phyloP scores from a whole-genome alignment of 1,284 basidiomycete genomes.

The Tausonia pullulans region DNA sequence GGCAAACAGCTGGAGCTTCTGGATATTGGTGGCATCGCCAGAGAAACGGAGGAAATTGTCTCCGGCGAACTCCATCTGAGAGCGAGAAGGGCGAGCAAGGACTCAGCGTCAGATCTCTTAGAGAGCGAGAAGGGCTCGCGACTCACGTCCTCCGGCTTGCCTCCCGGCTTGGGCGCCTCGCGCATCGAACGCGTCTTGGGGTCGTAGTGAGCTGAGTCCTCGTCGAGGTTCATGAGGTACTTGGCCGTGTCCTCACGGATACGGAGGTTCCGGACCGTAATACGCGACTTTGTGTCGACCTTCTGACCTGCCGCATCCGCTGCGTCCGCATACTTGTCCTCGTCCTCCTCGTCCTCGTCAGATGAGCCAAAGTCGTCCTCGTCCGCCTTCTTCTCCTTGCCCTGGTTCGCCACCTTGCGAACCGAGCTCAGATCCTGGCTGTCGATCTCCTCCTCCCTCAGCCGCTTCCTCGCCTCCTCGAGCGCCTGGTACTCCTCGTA shows the following conservation, averaged over 20 bases:
- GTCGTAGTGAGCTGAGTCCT: slow-evolving; percentile 94
- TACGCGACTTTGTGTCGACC: slow-evolving; percentile 92
- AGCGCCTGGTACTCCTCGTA: slow-evolving; percentile 91
- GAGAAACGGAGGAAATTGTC: slow-evolving; percentile 89
- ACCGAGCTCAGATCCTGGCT: slow-evolving; percentile 75
- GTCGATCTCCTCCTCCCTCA: slow-evolving; percentile 93
- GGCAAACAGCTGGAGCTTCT: slow-evolving; percentile 87
- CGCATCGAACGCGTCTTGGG: slow-evolving; percentile 99
- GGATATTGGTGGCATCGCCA: slow-evolving; percentile 83
- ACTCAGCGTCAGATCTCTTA: background rate
- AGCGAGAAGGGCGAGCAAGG: slow-evolving; percentile 1
- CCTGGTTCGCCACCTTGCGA: slow-evolving; percentile 71
- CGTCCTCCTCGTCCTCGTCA: slow-evolving; percentile 87
- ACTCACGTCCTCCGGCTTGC: slow-evolving; percentile 72
- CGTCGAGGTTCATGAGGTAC: slow-evolving; percentile 94
- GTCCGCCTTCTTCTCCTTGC: slow-evolving; percentile 47
- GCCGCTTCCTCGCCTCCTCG: slow-evolving; percentile 76
- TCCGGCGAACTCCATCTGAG: slow-evolving; percentile 76
- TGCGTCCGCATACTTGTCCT: slow-evolving; percentile 93
- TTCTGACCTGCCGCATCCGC: slow-evolving; percentile 97
- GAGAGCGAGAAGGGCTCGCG: background rate
- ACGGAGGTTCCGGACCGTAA: slow-evolving; percentile 94
- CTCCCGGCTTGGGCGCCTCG: slow-evolving; percentile 72
- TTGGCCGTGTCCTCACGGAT: slow-evolving; percentile 99
- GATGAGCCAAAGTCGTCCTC: slow-evolving; percentile 90